A percentile compares a stretch with the other conserved stretches of the same genome.
Conservation (phyloP, 2,329 filamentous ascomycete species). For the Phialophora chinensis region DNA sequence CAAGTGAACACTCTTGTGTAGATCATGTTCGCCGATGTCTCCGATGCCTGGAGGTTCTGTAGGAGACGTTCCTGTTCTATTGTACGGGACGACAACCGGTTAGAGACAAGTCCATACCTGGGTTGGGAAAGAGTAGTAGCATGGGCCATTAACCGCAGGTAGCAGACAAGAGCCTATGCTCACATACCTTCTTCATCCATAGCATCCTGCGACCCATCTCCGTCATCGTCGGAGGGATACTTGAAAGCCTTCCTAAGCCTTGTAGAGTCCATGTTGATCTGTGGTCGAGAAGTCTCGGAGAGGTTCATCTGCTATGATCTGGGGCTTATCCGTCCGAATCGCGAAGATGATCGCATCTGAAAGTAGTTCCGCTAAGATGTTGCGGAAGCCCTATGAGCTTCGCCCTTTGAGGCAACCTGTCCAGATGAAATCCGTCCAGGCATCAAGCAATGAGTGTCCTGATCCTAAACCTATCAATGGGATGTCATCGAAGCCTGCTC, state of each 20-base stretch:
- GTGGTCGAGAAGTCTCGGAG: neutral
- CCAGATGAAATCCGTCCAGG: neutral
- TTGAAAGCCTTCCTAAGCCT: conserved; percentile 39
- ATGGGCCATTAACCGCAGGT: too few relatives aligned
- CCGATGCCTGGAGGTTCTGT: conserved; percentile 30
- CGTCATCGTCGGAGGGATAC: conserved; percentile 36
- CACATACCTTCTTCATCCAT: conserved; percentile 38
- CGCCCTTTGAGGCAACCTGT: neutral
- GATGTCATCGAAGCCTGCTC: neutral
- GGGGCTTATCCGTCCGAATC: neutral
- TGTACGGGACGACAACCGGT: neutral
- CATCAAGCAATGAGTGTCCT: neutral
- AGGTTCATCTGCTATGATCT: neutral
- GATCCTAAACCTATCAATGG: too few relatives aligned
- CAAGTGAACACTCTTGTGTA: conserved; percentile 37
- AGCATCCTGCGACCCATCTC: conserved; percentile 33
- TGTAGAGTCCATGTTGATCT: conserved; percentile 26
- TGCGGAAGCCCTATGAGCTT: neutral
- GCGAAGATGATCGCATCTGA: neutral
- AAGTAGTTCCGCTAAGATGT: neutral
- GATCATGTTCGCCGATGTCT: conserved; percentile 30
- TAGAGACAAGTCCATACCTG: neutral
- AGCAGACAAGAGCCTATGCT: neutral
- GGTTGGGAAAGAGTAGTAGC: neutral
- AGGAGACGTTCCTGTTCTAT: conserved; percentile 40